Base-by-base conservation (phyloP, 1,284 basidiomycete species). In the Puccinia horiana region DNA sequence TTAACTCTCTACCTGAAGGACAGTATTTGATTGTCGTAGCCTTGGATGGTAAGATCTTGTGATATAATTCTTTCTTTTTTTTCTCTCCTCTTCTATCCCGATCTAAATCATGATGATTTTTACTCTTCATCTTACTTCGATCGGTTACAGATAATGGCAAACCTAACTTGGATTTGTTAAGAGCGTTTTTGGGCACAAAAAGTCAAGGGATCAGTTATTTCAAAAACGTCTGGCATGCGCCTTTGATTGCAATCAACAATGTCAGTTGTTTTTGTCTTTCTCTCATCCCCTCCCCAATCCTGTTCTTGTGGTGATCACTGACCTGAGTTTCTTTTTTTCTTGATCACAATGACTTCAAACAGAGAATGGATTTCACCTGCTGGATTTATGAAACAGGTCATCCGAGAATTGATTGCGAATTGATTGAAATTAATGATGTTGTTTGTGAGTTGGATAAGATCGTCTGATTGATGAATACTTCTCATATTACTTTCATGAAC, bases 181-280 rank as follows among this genome's bases (percentile, higher is more conserved):
- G 92, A 81, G 94, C 94, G 6, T 98, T 97, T 87, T 85, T 93
- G 70, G 94, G 93, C 0, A 91, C 89, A 61, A 89, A 91, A 5
- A 90, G 90, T 0, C 95, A 98, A 86, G 94, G 94, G 0, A 91
- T 98, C 69, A 90, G 92, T 32, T 97, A 96, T 86, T 89, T 91
- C 83, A 90, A 89, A 4, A 93, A 91, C 14, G 89, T 94, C 73
- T 98, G 95, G 95, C 95, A 94, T 94, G 85, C 85, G 49, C 86
- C 86, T 5, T 77, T 87, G 56, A 84, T 87, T 61, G 85, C 86
- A 2, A 81, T 86, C 52, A 84, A 85, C n/a, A 65, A 72, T 23
- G 84, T 82, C 63, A 73, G 78, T 77, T 44, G 5, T 16, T 63
- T 70, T 58, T 69, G 32, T 32, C 3, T 26, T 2, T 8, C 56